Percentiles rank a stretch among this genome's conserved stretches.
These are phyloP conservation scores for Rutidosis leptorrhynchoides DNA, from an alignment of 129 eudicot genomes.

Conservation along the genomic window DNA sequence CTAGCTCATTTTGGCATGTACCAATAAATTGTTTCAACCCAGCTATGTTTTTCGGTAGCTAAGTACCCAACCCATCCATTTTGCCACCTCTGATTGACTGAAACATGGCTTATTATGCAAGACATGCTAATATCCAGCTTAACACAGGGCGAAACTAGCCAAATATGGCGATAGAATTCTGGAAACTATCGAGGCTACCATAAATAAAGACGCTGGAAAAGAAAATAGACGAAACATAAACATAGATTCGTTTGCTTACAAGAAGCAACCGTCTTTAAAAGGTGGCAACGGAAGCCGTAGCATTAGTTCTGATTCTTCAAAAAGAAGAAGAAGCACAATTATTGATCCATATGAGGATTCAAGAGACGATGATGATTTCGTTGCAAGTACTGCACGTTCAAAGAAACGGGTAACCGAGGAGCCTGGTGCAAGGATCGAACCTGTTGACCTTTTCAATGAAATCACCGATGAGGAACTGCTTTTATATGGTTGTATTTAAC, in stretches of 20 bases:
- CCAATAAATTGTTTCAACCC: background rate
- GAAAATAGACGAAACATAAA: conserved; percentile 21
- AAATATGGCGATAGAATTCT: conserved; percentile 72
- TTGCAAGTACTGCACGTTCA: conserved; percentile 62
- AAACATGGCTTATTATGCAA: background rate
- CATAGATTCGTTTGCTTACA: conserved; percentile 16
- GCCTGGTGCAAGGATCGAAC: conserved; percentile 23
- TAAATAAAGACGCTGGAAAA: conserved; percentile 47
- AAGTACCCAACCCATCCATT: background rate
- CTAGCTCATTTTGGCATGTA: background rate
- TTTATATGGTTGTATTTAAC: conserved; percentile 33
- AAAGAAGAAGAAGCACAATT: conserved; percentile 52
- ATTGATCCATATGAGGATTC: conserved; percentile 23
- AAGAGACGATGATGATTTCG: conserved; percentile 44
- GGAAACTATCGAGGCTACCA: conserved; percentile 64
- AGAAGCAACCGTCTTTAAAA: conserved; percentile 15
- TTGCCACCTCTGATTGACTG: conserved; percentile 2
- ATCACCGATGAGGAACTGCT: conserved; percentile 30
- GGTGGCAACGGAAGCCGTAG: conserved; percentile 40
- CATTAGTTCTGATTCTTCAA: conserved; percentile 56
- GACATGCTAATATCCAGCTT: conserved; percentile 21
- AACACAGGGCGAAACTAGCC: conserved; percentile 48
- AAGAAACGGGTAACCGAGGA: conserved; percentile 59
- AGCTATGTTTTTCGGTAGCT: too few species aligned
- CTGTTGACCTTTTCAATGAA: conserved; percentile 22